A percentile compares a stretch with the other conserved stretches of the same genome.
Conservation (phyloP, 208 protist genomes). For the Acanthamoeba lenticulata region DNA sequence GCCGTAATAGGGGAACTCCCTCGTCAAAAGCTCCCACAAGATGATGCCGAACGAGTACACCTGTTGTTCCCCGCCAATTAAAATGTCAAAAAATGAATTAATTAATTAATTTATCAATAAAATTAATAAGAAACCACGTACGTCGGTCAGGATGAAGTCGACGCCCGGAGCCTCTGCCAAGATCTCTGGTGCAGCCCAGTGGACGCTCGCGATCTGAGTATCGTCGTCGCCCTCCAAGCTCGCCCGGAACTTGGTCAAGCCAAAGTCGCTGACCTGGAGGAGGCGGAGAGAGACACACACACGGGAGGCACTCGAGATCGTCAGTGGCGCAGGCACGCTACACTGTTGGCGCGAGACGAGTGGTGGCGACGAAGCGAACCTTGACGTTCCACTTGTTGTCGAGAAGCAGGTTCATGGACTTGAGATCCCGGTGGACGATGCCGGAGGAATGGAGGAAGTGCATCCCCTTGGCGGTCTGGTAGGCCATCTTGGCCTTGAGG, state of each 20-base stretch:
- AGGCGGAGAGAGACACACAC: background rate
- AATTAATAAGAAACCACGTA: background rate
- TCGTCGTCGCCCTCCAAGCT: background rate
- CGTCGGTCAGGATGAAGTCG: background rate
- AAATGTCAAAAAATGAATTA: background rate
- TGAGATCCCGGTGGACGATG: slow-evolving; percentile 35
- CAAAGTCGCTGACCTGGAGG: slow-evolving; percentile 19
- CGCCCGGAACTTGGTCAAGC: background rate
- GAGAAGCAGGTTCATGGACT: slow-evolving; percentile 19
- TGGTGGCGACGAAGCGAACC: background rate
- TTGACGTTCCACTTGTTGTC: slow-evolving; percentile 51
- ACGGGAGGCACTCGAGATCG: no score
- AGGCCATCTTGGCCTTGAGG: slow-evolving; percentile 47
- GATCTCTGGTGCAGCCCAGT: slow-evolving; percentile 40
- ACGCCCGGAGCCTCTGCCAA: background rate
- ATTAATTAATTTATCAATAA: background rate
- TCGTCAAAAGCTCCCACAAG: slow-evolving; percentile 45
- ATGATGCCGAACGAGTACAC: slow-evolving; percentile 33
- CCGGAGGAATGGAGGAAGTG: slow-evolving; percentile 32
- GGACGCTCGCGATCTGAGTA: background rate
- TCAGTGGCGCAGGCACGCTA: background rate
- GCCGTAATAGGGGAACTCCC: slow-evolving; percentile 4
- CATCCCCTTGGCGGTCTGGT: slow-evolving; percentile 13
- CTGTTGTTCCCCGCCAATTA: background rate
- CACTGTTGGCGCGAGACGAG: background rate